Percentiles rank a stretch among this genome's conserved stretches.
These are phyloP conservation scores for Trametes villosa DNA, from an alignment of 768 basidiomycete genomes.

Conservation along the genomic window DNA sequence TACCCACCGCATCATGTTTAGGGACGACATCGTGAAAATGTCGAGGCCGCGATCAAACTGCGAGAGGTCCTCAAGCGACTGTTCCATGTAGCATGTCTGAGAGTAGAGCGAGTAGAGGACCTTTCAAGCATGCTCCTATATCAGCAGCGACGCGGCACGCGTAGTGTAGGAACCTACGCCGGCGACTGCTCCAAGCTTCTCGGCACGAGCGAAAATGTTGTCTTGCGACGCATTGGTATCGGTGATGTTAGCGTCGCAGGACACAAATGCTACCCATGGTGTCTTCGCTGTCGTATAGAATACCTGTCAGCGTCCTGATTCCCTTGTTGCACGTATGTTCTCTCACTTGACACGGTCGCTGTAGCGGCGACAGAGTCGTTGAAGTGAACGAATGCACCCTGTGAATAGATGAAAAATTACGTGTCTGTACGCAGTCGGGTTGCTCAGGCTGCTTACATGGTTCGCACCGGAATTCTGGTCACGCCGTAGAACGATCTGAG, in stretches of 20 bases:
- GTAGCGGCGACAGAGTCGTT: slow-evolving; percentile 55
- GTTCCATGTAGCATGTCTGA: background rate
- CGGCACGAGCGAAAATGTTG: slow-evolving; percentile 85
- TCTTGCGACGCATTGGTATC: slow-evolving; percentile 60
- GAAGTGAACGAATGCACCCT: slow-evolving; percentile 87
- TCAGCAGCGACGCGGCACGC: background rate
- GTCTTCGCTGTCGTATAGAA: slow-evolving; percentile 50
- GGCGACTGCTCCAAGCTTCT: slow-evolving; percentile 75
- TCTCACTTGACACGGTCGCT: slow-evolving; percentile 47
- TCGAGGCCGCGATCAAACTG: background rate
- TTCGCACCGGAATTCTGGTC: slow-evolving; percentile 48
- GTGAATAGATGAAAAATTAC: background rate
- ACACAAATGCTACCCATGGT: slow-evolving; percentile 89
- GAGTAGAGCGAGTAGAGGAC: background rate
- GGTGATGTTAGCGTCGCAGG: slow-evolving; percentile 68
- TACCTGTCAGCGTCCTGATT: background rate
- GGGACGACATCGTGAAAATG: background rate
- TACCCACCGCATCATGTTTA: background rate
- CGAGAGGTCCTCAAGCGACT: background rate
- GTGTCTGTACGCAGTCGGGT: no score
- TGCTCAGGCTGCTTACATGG: background rate
- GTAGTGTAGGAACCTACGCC: slow-evolving; percentile 48
- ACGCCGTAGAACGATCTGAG: slow-evolving; percentile 45
- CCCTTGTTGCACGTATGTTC: no score
- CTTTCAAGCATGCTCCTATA: background rate